Evolutionary conservation across 352 stramenopile genomes (phyloP), one percentile per base, ranked within the genome.

Genomic region (Pythium periplocum): DNA sequence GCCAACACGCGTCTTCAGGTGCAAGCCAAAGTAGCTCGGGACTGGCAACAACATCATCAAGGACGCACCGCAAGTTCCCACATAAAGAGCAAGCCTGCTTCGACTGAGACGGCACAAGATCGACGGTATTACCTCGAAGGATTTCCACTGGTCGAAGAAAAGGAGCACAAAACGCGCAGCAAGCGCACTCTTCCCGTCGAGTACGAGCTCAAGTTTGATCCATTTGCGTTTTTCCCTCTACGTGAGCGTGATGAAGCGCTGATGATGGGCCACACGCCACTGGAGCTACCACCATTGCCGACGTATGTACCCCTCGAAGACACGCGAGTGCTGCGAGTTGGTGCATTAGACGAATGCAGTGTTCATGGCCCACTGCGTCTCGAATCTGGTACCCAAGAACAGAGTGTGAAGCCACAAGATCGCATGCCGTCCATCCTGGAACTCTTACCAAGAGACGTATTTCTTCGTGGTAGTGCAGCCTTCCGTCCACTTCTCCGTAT

Each of bases 61-160:
- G 47, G 10, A 9, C 38, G 5, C 11, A 47, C 33, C 30, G 17
- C 44, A 17, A 55, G 6, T n/a, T 2, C 36, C 10, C 8, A 8
- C 7, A 10, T 30, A 2, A 46, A 17, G 6, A 12, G 12, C n/a
- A 9, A n/a, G 2, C 9, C 38, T n/a, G 3, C n/a, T 3, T 26
- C 10, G 4, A 45, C 30, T 4, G 30, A 5, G 5, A 8, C 36
- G 41, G 43, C 34, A 7, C 44, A 34, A 53, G 57, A 44, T 26
- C 45, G 47, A 42, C 7, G 17, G 39, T 38, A 67, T 34, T 79
- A 74, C 39, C 51, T 91, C 9, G 58, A 71, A 3, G 74, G 78
- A 34, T 88, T 90, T 17, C 76, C 82, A 4, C 43, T 87, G 9
- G 71, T 90, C 33, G 66, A 87, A 40, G 76, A 86, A 47, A 86